Evolutionary conservation across 768 basidiomycete species (phyloP), one percentile per base, ranked within the genome.

Genomic region (Mycena albidolilacea): DNA sequence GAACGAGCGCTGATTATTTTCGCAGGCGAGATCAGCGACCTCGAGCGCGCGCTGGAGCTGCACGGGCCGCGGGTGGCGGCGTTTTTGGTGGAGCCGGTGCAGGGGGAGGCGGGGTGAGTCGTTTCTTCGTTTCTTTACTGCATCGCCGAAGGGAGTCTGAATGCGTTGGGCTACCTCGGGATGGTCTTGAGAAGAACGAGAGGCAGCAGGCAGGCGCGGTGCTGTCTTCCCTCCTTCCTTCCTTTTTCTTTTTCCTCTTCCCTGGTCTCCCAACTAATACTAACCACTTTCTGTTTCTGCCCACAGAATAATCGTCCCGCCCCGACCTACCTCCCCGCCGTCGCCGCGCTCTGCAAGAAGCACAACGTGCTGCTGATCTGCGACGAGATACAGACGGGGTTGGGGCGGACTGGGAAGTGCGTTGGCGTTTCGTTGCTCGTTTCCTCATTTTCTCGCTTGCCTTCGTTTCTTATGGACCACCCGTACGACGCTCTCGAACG

Each of bases 311-410:
- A 91, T 98, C 71, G 95, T 99, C 12, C 98, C 98, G 0, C 92
- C 93, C 87, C 88, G 9, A 97, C 97, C 7, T 99, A 99, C 83
- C 88, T 99, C 48, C 80, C 89, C 39, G 84, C 90, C 75, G 92
- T 92, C 37, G 91, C 92, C 64, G 91, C 88, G 65, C 87, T 98
- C 37, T 99, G 98, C 89, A 94, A 93, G 85, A 90, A 94, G 82
- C 91, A 97, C 83, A 96, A 97, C 61, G 96, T 96, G 0, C 87
- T 99, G n/a, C 86, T 99, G 44, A 99, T 99, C 79, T 97, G 96
- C 77, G 98, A 99, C 76, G 98, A 99, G 82, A 97, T 99, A 74
- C 98, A 99, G 83, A 99, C 98, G 52, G 95, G 97, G 52, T 86
- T 99, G 38, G 94, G 94, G 75, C 88, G 97, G 54, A 98, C 97